phyloP scores from a whole-genome alignment of 495 filamentous ascomycete genomes.

The Xanthoparmelia taractica region DNA sequence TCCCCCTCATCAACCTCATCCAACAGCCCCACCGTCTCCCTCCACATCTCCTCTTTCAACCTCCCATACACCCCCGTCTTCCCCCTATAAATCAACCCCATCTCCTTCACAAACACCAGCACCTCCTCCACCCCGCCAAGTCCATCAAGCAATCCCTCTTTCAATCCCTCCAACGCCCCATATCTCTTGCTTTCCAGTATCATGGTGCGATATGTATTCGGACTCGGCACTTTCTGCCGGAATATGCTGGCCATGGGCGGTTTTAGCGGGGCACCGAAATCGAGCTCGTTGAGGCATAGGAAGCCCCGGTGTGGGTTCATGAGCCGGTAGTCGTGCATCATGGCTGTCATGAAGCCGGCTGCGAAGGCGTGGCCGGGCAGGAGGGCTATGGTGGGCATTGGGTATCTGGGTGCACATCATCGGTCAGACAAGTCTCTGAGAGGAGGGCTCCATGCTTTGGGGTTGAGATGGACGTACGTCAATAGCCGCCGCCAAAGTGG shows the following conservation, averaged over 20 bases:
- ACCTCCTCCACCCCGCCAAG: conserved; percentile 56
- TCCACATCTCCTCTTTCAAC: conserved; percentile 67
- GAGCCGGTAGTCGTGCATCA: conserved; percentile 78
- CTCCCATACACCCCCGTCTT: conserved; percentile 55
- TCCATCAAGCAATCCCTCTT: conserved; percentile 59
- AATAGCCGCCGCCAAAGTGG: conserved; percentile 51
- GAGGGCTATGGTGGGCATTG: conserved; percentile 74
- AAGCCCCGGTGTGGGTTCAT: conserved; percentile 62
- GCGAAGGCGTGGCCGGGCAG: conserved; percentile 79
- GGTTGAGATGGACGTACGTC: conserved; percentile 38
- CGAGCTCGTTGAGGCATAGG: conserved; percentile 69
- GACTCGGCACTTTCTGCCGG: conserved; percentile 51
- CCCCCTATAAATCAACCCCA: conserved; percentile 50
- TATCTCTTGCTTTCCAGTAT: conserved; percentile 65
- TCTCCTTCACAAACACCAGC: conserved; percentile 46
- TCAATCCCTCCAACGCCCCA: conserved; percentile 48
- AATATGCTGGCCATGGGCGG: conserved; percentile 69
- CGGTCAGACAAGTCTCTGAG: background rate
- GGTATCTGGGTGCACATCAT: conserved; percentile 42
- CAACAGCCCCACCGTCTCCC: conserved; percentile 49
- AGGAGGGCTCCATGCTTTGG: background rate
- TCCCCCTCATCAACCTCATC: conserved; percentile 41
- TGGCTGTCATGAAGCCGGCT: conserved; percentile 69
- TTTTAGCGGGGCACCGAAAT: conserved; percentile 64
- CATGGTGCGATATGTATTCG: conserved; percentile 50